phyloP scores from a whole-genome alignment of 2,329 filamentous ascomycete species.

The Pyricularia sp. region DNA sequence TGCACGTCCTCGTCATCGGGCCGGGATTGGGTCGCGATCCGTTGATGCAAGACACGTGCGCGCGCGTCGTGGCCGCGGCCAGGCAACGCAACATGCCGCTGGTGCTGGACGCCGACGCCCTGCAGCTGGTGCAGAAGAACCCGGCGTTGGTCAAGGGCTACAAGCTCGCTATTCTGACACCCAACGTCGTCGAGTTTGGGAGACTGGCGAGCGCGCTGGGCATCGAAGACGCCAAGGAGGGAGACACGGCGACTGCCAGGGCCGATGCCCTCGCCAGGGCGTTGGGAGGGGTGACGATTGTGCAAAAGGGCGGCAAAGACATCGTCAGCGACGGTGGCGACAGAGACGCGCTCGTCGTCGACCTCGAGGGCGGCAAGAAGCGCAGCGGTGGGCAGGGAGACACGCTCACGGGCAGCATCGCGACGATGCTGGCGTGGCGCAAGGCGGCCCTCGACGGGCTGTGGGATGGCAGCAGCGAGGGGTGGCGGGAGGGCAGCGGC shows the following conservation, averaged over 20 bases:
- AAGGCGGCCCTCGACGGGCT: constrained; percentile 76
- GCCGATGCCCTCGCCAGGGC: constrained; percentile 62
- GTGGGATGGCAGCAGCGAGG: constrained; percentile 53
- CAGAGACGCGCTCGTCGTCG: constrained; percentile 61
- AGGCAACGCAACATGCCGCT: constrained; percentile 64
- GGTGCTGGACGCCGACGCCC: constrained; percentile 84
- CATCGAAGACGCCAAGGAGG: constrained; percentile 28
- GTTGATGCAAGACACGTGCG: constrained; percentile 82
- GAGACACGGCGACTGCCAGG: constrained; percentile 30
- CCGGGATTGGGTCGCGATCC: constrained; percentile 85
- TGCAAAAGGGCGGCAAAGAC: constrained; percentile 81
- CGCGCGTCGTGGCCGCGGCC: constrained; percentile 69
- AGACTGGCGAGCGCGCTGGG: constrained; percentile 68
- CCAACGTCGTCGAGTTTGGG: constrained; percentile 89
- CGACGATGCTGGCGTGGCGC: constrained; percentile 82
- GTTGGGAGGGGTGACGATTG: constrained; percentile 79
- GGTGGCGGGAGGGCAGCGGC: constrained; percentile 5
- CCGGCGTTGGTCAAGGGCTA: constrained; percentile 76
- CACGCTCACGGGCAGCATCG: constrained; percentile 82
- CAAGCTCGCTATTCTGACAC: constrained; percentile 77
- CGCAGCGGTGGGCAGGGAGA: constrained; percentile 91
- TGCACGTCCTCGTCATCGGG: constrained; percentile 89
- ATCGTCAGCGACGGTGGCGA: constrained; percentile 40
- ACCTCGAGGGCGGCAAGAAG: constrained; percentile 76
- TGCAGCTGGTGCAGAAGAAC: constrained; percentile 66